Base-by-base conservation (phyloP, 768 basidiomycete species). In the Tulasnella sp. region DNA sequence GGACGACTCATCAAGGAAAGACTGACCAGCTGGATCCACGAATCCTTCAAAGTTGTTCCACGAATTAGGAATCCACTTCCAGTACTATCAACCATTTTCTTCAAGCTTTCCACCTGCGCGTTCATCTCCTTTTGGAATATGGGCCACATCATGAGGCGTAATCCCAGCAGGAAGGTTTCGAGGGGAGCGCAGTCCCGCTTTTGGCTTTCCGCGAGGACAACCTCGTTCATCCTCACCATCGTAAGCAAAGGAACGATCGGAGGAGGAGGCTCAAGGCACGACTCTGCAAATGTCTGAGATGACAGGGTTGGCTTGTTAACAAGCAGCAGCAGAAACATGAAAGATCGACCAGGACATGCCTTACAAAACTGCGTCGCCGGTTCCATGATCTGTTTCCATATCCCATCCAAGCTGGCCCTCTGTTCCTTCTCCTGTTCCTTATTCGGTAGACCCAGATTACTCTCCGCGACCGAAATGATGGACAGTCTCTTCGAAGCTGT, bases 351-450 rank as follows among this genome's bases (percentile, higher is more conserved):
- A 40, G 26, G 40, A 83, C 86, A 48, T 82, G 90, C 95, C 85
- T 93, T 90, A 80, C 89, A 90, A 82, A 97, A 98, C 76, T 94
- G 92, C 78, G 97, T 85, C 5, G 93, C 92, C 0, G 98, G 95
- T 80, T 97, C 96, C 84, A 98, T 90, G 55, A 98, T 89, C 82
- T 94, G 92, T 83, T 95, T 97, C 96, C 96, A 99, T 15, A 94
- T 86, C 1, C 85, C 85, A 81, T 90, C 89, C 40, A 92, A 84
- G 15, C 85, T 87, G 13, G 87, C 85, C 80, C 89, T 88, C 77
- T 92, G 90, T 77, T 90, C 75, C n/a, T 76, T 76, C 42, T 76
- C 67, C 13, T 76, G 55, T 46, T 74, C 73, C 46, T 35, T 35
- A 44, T 32, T 74, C 46, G 32, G 44, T 5, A 74, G 32, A 15